Base-by-base conservation (phyloP, 139 green algal species). In the Volvox reticuliferus region DNA sequence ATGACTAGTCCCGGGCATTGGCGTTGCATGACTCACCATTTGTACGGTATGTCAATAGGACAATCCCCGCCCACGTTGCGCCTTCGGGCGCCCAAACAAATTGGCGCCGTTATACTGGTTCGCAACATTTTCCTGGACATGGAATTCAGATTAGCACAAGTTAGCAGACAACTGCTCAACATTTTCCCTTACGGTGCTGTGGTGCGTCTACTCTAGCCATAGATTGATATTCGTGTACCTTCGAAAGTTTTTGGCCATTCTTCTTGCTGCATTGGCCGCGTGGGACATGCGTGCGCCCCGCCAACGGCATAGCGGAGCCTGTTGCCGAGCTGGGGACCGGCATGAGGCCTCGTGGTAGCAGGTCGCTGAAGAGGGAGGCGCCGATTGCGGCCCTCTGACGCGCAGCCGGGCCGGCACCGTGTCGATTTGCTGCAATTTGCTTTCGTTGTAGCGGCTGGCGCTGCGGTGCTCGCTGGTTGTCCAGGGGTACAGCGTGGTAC, bases 91-190 rank as follows among this genome's bases (percentile, higher is more conserved):
- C 21, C 20, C 50, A 20, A 28, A 26, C 9, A 30, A n/a, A 55
- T 44, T 44, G 44, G 28, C 79, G 55, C 79, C 37, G 18, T 16
- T 44, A 14, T 21, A 14, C 50, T 55, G 79, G 32, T 87, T 3
- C 12, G 81, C 61, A 55, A 26, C 22, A 55, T 87, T 87, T 62
- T 87, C 81, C 81, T 87, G 81, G 65, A 73, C 44, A 55, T 14
- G 65, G 65, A 28, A 73, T 26, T 24, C 6, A 73, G 21, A 28
- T 73, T 24, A 2, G 65, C 21, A 73, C 65, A 73, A 73, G 65
- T 73, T 73, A 73, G 65, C 17, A 69, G 62, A 69, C 69, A n/a
- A n/a, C n/a, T n/a, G n/a, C n/a, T n/a, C n/a, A n/a, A n/a, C n/a
- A n/a, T 14, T 55, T 55, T 55, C 44, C 9, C 9, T 9, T 55